Conservation (phyloP, 768 basidiomycete genomes). For the Dioszegia crocea region DNA sequence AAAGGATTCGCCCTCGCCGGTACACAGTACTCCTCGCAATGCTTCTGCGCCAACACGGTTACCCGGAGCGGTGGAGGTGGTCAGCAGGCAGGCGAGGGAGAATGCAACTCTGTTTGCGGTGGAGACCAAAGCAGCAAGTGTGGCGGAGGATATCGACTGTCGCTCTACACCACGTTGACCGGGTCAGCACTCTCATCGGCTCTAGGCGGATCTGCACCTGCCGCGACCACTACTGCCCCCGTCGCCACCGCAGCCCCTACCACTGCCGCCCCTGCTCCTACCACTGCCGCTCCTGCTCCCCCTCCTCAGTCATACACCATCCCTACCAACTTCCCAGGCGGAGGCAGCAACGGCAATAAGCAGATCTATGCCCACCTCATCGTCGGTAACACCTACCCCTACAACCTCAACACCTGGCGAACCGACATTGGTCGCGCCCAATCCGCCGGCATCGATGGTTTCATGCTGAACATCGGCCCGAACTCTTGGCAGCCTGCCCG, state of each 20-base stretch:
- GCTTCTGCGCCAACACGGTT: conserved; percentile 5
- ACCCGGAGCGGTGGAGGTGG: background rate
- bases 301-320: background rate
- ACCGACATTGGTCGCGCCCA: conserved; percentile 59
- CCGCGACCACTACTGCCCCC: conserved; percentile 1
- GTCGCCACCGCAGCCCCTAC: background rate
- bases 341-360: conserved; percentile 1
- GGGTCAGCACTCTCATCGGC: background rate
- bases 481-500: conserved; percentile 63
- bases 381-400: conserved; percentile 61
- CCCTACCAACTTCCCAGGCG: background rate
- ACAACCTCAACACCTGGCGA: conserved; percentile 7
- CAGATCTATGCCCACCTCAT: conserved; percentile 46
- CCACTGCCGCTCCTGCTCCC: background rate
- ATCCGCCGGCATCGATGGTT: conserved; percentile 58
- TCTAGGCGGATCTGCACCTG: background rate
- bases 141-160: background rate
- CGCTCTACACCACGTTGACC: conserved; percentile 3
- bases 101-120: background rate
- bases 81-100: background rate
- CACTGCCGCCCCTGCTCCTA: background rate
- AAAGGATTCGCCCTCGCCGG: conserved; percentile 3
- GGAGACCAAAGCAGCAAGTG: background rate
- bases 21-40: background rate
- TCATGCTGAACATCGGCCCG: conserved; percentile 62